Evolutionary conservation across 257 asterid genomes (phyloP), one percentile per base, ranked within the genome.

Genomic region (Fraxinus excelsior): DNA sequence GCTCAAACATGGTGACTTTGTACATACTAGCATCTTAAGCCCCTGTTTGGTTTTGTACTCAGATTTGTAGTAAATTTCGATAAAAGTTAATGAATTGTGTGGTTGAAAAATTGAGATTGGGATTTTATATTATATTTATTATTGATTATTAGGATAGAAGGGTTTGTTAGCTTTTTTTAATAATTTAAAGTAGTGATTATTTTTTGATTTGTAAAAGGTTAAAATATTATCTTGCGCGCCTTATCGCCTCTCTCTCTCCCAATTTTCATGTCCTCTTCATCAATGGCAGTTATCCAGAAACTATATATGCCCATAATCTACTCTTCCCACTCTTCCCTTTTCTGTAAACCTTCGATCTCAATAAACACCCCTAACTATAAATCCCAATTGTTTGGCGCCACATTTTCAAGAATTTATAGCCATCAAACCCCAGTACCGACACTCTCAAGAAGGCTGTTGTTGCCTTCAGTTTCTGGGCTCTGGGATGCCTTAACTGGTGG

Each of bases 401-500:
- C 65, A 51, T 71, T 68, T 78, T 69, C 80, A 25, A 67, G 35
- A 79, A 82, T 80, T 29, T 74, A 71, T 21, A 58, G 75, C 67
- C 84, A 74, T 62, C 87, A 60, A 49, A 76, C 32, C 51, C 31
- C 87, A 25, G 19, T 73, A 12, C 84, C 88, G 26, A 19, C 81
- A 23, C 56, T 82, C 23, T 83, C 94, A 2, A 85, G 96, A 68
- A 90, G 96, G 87, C 81, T 84, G 21, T 70, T 86, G 58, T 32
- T 88, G 73, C 85, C 94, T 72, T 81, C 96, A 71, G 90, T 87
- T 86, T 89, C 96, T 35, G 90, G 98, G 23, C 11, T 95, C 23
- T 90, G 91, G 92, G 92, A 91, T 69, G 92, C 98, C 82, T 12
- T 95, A 77, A 88, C 96, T 56, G 95, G 96, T 26, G 92, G 92